Base-by-base conservation (phyloP, 164 flowering plant genomes). In the Pachysandra terminalis region DNA sequence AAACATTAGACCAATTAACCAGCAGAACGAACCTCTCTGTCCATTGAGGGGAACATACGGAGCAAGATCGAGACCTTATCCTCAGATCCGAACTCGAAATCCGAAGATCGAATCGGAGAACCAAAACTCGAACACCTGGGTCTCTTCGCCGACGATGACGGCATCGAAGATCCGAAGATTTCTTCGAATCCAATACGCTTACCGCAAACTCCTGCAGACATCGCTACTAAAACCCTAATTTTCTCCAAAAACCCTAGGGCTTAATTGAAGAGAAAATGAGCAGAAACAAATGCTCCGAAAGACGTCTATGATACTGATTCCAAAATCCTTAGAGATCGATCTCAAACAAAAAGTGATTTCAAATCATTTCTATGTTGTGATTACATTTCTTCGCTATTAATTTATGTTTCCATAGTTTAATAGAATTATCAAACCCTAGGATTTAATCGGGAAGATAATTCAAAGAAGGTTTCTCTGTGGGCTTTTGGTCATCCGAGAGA, bases 151-250 rank as follows among this genome's bases (percentile, higher is more conserved):
- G 71, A 63, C 14, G 77, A 61, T 21, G 62, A 37, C 37, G 62
- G 58, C 25, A 41, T 2, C 14, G 73, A 64, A 74, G 77, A 65
- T 69, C 72, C 73, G 65, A 74, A 74, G 56, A 68, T 68, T 59
- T 74, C 77, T 59, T 74, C 77, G 64, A 59, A 69, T 56, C 77
- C 72, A 13, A 59, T 24, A 58, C 77, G 77, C 66, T 74, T 74
- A 27, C 76, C 76, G 32, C 72, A 68, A 41, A 73, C 61, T 45
- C 76, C 68, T 15, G 71, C 65, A 68, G 72, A 68, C 76, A 73
- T 73, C 55, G 63, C 69, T 62, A 16, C 41, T 52, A 66, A 71
- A 71, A 59, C n/a, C n/a, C n/a, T n/a, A n/a, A n/a, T n/a, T n/a
- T n/a, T n/a, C n/a, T n/a, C n/a, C n/a, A n/a, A n/a, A n/a, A n/a